phyloP scores from a whole-genome alignment of 192 early-diverging fungal species.

The Umbelopsis ramanniana region DNA sequence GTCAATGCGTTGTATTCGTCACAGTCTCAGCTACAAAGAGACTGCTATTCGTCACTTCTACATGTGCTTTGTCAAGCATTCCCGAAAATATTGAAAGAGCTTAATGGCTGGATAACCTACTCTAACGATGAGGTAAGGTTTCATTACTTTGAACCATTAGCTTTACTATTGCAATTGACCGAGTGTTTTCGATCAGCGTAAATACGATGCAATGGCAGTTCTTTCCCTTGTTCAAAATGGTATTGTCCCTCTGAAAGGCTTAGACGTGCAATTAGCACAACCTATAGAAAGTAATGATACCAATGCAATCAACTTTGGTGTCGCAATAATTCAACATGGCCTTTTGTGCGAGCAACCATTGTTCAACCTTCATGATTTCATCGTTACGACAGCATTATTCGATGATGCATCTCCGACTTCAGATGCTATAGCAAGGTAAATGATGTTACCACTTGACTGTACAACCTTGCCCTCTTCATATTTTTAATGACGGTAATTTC shows the following conservation, averaged over 20 bases:
- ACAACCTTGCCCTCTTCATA: neutral
- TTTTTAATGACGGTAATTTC: neutral
- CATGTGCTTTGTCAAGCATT: conserved; percentile 86
- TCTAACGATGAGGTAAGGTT: conserved; percentile 77
- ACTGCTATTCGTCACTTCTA: conserved; percentile 81
- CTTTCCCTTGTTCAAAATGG: conserved; percentile 78
- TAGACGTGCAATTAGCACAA: conserved; percentile 91
- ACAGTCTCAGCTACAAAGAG: conserved; percentile 71
- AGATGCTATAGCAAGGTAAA: neutral
- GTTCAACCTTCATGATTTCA: conserved; percentile 55
- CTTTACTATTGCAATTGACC: neutral
- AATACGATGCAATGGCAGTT: conserved; percentile 83
- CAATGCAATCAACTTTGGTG: conserved; percentile 71
- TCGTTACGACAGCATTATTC: conserved; percentile 46
- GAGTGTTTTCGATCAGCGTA: conserved; percentile 50
- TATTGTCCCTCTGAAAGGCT: conserved; percentile 75
- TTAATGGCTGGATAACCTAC: conserved; percentile 90
- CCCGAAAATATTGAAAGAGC: conserved; percentile 76
- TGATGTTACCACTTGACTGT: no score
- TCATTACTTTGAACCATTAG: neutral
- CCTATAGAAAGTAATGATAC: conserved; percentile 77
- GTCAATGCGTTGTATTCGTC: conserved; percentile 81
- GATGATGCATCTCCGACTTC: neutral
- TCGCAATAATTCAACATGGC: conserved; percentile 68
- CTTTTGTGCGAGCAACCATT: conserved; percentile 56